phyloP scores from a whole-genome alignment of 306 rosid species.

The Potentilla sterilis region DNA sequence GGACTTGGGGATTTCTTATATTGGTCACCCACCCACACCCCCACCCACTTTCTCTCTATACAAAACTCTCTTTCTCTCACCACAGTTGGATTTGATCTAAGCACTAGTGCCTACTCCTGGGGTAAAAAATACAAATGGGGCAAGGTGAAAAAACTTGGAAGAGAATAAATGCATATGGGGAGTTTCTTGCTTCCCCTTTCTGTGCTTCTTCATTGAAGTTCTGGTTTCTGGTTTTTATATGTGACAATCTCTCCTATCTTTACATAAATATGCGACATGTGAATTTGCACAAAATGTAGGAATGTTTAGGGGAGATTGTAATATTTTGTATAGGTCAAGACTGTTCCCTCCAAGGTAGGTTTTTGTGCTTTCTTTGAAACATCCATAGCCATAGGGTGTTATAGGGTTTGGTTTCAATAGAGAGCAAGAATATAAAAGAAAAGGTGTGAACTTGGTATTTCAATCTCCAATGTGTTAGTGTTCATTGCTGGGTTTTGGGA shows the following conservation, averaged over 20 bases:
- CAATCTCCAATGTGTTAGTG: slow-evolving; percentile 4
- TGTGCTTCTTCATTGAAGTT: not conserved
- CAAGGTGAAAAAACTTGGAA: not conserved
- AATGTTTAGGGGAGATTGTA: slow-evolving; percentile 26
- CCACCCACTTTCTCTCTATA: too few species aligned
- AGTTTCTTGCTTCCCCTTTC: slow-evolving; percentile 19
- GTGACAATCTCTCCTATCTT: not conserved
- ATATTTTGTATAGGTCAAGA: slow-evolving; percentile 10
- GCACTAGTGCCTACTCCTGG: slow-evolving; percentile 20
- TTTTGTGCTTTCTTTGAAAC: slow-evolving; percentile 15
- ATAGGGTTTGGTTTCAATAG: slow-evolving; percentile 16
- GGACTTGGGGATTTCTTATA: slow-evolving; percentile 42
- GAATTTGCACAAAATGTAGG: slow-evolving; percentile 24
- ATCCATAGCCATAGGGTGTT: slow-evolving; percentile 8
- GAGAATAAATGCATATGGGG: slow-evolving; percentile 20
- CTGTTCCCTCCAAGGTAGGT: slow-evolving; percentile 16
- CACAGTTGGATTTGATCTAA: slow-evolving; percentile 38
- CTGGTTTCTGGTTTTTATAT: not conserved
- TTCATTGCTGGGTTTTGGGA: slow-evolving; percentile 30
- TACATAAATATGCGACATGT: not conserved
- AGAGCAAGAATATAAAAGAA: slow-evolving; percentile 5
- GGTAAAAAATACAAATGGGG: slow-evolving; percentile 15
- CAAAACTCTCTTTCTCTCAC: slow-evolving; percentile 14
- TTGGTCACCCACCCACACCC: slow-evolving; percentile 49
- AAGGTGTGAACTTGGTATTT: not conserved